Conservation (phyloP, 352 stramenopile species). For the Aphanomyces euteiches region DNA sequence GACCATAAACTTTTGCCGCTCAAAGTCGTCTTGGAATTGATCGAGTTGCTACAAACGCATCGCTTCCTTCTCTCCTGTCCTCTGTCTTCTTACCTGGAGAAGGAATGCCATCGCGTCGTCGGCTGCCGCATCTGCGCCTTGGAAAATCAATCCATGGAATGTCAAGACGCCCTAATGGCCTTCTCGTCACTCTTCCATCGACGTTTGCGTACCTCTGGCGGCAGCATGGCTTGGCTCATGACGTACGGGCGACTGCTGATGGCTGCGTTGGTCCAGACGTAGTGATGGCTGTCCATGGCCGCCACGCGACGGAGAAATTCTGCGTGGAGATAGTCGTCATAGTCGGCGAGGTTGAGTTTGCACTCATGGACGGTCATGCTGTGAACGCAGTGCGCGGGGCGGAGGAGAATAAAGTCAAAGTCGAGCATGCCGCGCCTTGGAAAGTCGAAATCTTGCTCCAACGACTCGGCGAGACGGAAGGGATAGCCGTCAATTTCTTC, state of each 20-base stretch:
- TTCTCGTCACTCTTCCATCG: background rate
- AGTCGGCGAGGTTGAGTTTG: constrained; percentile 3
- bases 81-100: background rate
- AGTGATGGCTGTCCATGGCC: constrained; percentile 9
- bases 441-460: constrained; percentile 20
- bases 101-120: constrained; percentile 9
- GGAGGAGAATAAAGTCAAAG: constrained; percentile 27
- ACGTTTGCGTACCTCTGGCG: constrained; percentile 14
- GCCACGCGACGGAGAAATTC: constrained; percentile 21
- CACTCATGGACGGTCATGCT: constrained; percentile 17
- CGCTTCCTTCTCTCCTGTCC: background rate
- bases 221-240: constrained; percentile 14
- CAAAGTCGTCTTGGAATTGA: background rate
- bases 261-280: constrained; percentile 21
- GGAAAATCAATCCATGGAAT: constrained; percentile 17
- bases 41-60: constrained; percentile 19
- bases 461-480: constrained; percentile 14
- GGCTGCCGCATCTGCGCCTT: constrained; percentile 2
- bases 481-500: constrained; percentile 30
- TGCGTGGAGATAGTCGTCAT: constrained; percentile 12
- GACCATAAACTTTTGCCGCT: constrained; percentile 11
- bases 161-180: constrained; percentile 4
- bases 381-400: constrained; percentile 18
- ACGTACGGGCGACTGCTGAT: constrained; percentile 15
- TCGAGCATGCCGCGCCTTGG: constrained; percentile 11